Evolutionary conservation across 2,329 filamentous ascomycete genomes (phyloP).

Genomic region (Pestalotiopsis sp.): DNA sequence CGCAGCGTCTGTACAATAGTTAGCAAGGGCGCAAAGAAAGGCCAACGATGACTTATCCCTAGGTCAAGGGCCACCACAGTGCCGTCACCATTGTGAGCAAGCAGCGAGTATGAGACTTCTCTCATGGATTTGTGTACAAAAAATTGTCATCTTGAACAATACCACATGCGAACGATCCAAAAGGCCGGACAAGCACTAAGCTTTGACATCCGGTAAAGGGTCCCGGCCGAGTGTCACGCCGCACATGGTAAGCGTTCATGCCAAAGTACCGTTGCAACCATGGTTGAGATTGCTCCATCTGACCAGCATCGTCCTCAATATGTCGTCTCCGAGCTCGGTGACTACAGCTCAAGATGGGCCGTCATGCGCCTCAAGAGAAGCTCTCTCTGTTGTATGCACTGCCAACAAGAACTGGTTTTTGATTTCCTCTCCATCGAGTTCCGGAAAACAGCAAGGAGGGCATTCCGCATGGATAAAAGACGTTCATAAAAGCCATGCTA

Average conservation of each 20-base stretch:
- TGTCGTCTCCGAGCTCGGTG: constrained; percentile 28
- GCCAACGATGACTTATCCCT: neutral
- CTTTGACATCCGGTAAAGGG: constrained; percentile 93
- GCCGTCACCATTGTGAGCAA: neutral
- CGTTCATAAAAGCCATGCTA: constrained; percentile 89
- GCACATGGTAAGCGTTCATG: constrained; percentile 15
- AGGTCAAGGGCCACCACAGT: neutral
- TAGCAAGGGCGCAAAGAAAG: neutral
- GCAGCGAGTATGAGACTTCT: constrained; percentile 15
- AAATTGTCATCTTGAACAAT: constrained; percentile 20
- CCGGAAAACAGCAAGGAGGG: constrained; percentile 55
- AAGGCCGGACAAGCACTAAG: constrained; percentile 78
- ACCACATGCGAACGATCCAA: constrained; percentile 22
- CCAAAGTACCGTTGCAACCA: constrained; percentile 16
- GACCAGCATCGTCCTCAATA: constrained; percentile 23
- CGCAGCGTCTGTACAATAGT: neutral
- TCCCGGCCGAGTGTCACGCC: constrained; percentile 53
- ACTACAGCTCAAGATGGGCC: constrained; percentile 18
- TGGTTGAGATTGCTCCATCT: constrained; percentile 12
- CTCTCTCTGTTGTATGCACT: constrained; percentile 82
- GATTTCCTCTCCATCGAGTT: constrained; percentile 68
- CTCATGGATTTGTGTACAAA: constrained; percentile 19
- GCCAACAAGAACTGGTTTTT: constrained; percentile 94
- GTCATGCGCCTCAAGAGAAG: constrained; percentile 27
- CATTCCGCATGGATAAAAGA: constrained; percentile 82